Conservation (phyloP, 805 yeast species). For the Metschnikowia santaceciliae region DNA sequence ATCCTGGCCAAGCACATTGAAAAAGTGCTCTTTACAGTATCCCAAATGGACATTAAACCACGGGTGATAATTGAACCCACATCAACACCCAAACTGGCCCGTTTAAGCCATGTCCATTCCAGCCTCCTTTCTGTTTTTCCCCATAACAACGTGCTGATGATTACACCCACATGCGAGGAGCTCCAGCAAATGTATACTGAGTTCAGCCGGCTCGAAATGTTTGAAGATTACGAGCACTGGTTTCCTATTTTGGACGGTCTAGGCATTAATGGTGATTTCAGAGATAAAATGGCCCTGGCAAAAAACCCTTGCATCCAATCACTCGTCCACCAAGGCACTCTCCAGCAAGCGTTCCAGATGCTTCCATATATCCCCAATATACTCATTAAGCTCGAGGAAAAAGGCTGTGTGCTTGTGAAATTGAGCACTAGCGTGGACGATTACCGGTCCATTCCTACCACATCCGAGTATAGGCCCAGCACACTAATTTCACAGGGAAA, state of each 20-base stretch:
- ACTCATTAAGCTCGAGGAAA: constrained; percentile 60
- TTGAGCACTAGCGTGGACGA: constrained; percentile 31
- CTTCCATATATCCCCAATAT: constrained; percentile 70
- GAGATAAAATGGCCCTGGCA: constrained; percentile 41
- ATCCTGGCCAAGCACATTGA: constrained; percentile 43
- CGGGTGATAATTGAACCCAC: constrained; percentile 71
- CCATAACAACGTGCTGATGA: constrained; percentile 38
- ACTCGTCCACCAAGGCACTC: constrained; percentile 40
- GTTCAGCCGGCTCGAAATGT: constrained; percentile 37
- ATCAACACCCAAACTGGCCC: constrained; percentile 56
- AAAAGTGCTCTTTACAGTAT: constrained; percentile 9
- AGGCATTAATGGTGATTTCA: constrained; percentile 43
- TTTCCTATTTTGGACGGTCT: constrained; percentile 66
- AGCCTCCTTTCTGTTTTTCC: constrained; percentile 44
- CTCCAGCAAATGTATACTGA: constrained; percentile 50
- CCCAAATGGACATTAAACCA: constrained; percentile 15
- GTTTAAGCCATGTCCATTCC: constrained; percentile 36
- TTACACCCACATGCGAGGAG: constrained; percentile 71
- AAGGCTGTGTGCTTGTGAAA: constrained; percentile 50
- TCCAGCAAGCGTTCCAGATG: constrained; percentile 68
- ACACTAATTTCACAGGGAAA: constrained; percentile 21
- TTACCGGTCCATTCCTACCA: constrained; percentile 33
- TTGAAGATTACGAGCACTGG: constrained; percentile 62
- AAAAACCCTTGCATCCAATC: constrained; percentile 17
- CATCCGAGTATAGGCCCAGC: constrained; percentile 26